Evolutionary conservation across 2,329 filamentous ascomycete genomes (phyloP).

Genomic region (Rutstroemia sp.): DNA sequence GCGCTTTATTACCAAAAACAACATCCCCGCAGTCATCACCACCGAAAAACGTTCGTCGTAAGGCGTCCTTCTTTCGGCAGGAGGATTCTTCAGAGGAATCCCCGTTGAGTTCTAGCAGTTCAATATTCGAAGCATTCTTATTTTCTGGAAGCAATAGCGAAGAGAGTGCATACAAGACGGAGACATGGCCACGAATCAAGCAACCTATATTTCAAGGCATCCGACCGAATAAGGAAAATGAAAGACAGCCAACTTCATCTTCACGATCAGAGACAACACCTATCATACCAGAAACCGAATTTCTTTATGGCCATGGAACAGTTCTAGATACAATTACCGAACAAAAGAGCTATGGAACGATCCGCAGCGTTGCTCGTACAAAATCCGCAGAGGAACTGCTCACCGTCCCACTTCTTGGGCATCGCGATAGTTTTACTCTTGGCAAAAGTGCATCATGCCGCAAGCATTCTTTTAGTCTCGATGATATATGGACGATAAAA

Average conservation of each 20-base stretch:
- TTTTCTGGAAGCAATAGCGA: slow-evolving; percentile 30
- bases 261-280: background rate
- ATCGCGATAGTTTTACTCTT: slow-evolving; percentile 24
- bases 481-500: slow-evolving; percentile 29
- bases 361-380: slow-evolving; percentile 8
- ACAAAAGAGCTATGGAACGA: slow-evolving; percentile 32
- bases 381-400: slow-evolving; percentile 24
- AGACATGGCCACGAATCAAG: slow-evolving; percentile 7
- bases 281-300: slow-evolving; percentile 17
- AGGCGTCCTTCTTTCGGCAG: slow-evolving; percentile 24
- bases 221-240: slow-evolving; percentile 2
- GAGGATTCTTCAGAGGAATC: slow-evolving; percentile 32
- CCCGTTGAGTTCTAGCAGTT: slow-evolving; percentile 30
- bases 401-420: slow-evolving; percentile 23
- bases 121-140: slow-evolving; percentile 33
- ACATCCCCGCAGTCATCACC: slow-evolving; percentile 13
- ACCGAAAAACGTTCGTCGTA: slow-evolving; percentile 26
- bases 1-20: slow-evolving; percentile 12
- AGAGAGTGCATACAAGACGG: slow-evolving; percentile 17
- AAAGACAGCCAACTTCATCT: slow-evolving; percentile 2
- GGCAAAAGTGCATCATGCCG: slow-evolving; percentile 23
- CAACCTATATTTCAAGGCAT: background rate
- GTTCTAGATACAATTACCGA: slow-evolving; percentile 35
- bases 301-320: slow-evolving; percentile 35
- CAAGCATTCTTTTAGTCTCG: slow-evolving; percentile 30